Evolutionary conservation across 257 asterid genomes (phyloP).

Genomic region (Rubia yunnanensis): DNA sequence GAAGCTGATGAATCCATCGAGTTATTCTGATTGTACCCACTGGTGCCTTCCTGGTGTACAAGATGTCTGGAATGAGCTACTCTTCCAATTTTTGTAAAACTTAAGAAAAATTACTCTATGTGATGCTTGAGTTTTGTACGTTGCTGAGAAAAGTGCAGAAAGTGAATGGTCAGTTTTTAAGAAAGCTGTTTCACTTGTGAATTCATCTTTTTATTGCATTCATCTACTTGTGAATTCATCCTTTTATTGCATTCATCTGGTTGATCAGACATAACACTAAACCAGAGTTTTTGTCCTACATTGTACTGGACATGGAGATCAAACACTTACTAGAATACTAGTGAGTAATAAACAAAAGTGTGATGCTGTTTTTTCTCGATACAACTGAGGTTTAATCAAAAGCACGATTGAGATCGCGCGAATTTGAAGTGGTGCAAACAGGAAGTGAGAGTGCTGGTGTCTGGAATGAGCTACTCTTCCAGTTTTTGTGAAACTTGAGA

Average conservation of each 20-base stretch:
- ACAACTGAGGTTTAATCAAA: too few species aligned
- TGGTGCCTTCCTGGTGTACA: constrained; percentile 98
- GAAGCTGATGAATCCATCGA: constrained; percentile 44
- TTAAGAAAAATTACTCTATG: background rate
- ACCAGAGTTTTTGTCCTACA: too few species aligned
- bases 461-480: constrained; percentile 85
- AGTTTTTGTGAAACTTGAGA: constrained; percentile 29
- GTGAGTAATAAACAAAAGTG: too few species aligned
- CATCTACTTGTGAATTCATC: too few species aligned
- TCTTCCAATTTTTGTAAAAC: constrained; percentile 54
- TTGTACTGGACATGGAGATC: too few species aligned
- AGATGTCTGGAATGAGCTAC: constrained; percentile 81
- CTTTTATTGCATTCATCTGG: background rate
- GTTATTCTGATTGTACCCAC: constrained; percentile 85
- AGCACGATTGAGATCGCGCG: too few species aligned
- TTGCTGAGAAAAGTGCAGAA: background rate
- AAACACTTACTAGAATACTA: too few species aligned
- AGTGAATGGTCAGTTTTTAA: background rate
- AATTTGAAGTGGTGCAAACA: too few species aligned
- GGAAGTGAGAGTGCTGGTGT: too few species aligned
- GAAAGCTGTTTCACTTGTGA: background rate
- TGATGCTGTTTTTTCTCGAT: too few species aligned
- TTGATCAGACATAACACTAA: too few species aligned
- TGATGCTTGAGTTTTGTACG: background rate
- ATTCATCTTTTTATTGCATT: background rate